These are phyloP conservation scores for Populus hybrid DNA, from an alignment of 441 rosid genomes.

Conservation along the genomic window DNA sequence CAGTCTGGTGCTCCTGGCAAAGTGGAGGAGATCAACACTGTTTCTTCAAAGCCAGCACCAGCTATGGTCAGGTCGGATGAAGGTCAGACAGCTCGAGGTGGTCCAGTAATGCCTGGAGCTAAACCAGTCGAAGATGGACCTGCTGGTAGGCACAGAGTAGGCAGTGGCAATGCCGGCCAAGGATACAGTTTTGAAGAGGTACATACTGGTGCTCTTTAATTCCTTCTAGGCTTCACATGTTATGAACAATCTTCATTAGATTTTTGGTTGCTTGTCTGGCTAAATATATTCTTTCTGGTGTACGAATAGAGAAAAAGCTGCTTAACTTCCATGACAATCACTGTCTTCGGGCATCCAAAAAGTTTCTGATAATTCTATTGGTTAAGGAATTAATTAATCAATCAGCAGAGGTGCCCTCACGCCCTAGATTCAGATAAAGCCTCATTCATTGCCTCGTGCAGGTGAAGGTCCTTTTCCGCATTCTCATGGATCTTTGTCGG, in stretches of 20 bases:
- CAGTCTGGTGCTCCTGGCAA: slow-evolving; percentile 77
- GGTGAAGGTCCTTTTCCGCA: slow-evolving; percentile 97
- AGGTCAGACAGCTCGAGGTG: slow-evolving; percentile 60
- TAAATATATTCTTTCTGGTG: neutral
- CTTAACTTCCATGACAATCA: slow-evolving; percentile 2
- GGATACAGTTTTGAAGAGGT: slow-evolving; percentile 99
- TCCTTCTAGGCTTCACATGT: neutral
- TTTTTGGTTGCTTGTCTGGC: slow-evolving; percentile 1
- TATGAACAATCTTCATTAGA: neutral
- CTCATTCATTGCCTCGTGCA: slow-evolving; percentile 33
- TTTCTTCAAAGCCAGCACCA: slow-evolving; percentile 54
- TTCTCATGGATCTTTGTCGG: slow-evolving; percentile 97
- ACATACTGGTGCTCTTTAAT: slow-evolving; percentile 18
- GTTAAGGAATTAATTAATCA: neutral
- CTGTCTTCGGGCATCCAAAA: neutral
- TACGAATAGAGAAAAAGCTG: neutral
- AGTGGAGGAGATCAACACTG: slow-evolving; percentile 76
- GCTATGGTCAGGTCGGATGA: slow-evolving; percentile 69
- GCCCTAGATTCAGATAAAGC: neutral
- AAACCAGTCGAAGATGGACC: slow-evolving; percentile 88
- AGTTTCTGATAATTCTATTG: neutral
- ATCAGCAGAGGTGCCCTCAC: neutral
- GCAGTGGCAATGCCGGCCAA: slow-evolving; percentile 98
- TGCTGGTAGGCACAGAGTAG: slow-evolving; percentile 71
- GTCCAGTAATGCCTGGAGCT: slow-evolving; percentile 17